Conservation (phyloP, 2,329 filamentous ascomycete species). For the Epichloe brachyelytri region DNA sequence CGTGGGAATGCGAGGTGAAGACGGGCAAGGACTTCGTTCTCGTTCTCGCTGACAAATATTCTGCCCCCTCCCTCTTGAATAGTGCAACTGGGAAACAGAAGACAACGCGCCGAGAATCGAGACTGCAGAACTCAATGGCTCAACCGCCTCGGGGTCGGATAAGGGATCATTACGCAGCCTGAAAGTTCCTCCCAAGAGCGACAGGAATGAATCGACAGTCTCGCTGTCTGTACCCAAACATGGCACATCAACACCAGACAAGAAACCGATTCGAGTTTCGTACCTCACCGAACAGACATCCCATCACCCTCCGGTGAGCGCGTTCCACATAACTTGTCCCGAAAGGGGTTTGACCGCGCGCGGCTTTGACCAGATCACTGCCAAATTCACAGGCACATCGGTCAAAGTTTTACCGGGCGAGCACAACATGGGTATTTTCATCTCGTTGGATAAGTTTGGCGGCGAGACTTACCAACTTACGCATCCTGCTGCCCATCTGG, state of each 20-base stretch:
- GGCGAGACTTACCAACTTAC: slow-evolving; percentile 91
- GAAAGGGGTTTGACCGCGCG: slow-evolving; percentile 78
- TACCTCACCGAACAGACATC: slow-evolving; percentile 97
- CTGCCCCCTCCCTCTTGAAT: slow-evolving; percentile 2
- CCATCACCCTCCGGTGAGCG: slow-evolving; percentile 93
- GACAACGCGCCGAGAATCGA: slow-evolving; percentile 58
- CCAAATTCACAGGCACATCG: slow-evolving; percentile 94
- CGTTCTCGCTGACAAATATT: slow-evolving; percentile 2
- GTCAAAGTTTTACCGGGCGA: slow-evolving; percentile 83
- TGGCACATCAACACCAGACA: slow-evolving; percentile 25
- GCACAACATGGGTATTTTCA: slow-evolving; percentile 92
- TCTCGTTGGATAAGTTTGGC: slow-evolving; percentile 65
- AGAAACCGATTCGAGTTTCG: slow-evolving; percentile 60
- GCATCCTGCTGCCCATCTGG: slow-evolving; percentile 85
- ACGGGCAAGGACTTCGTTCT: neutral
- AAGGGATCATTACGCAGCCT: slow-evolving; percentile 34
- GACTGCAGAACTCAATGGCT: slow-evolving; percentile 28
- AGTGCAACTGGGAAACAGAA: slow-evolving; percentile 94
- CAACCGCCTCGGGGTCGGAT: slow-evolving; percentile 18
- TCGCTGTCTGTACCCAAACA: slow-evolving; percentile 39
- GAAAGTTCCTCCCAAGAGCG: slow-evolving; percentile 30
- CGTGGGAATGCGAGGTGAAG: neutral
- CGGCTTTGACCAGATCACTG: slow-evolving; percentile 91
- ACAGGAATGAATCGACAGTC: slow-evolving; percentile 34
- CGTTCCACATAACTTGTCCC: slow-evolving; percentile 86